Conservation (phyloP, 257 asterid genomes). For the Plantago ovata region DNA sequence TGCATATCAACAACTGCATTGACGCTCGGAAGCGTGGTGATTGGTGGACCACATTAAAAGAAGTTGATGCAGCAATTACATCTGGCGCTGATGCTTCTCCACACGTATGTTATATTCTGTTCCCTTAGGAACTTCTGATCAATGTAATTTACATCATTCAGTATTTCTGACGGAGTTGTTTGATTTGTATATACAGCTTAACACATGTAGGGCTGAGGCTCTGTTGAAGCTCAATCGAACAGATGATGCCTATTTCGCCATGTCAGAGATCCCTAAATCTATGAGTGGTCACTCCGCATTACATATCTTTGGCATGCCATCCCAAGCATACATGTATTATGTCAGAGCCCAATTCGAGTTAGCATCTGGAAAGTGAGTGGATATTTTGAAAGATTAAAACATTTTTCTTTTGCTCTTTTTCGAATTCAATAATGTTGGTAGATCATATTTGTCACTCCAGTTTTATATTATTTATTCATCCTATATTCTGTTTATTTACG, state of each 20-base stretch:
- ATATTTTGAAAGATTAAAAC: background rate
- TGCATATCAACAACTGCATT: conserved; percentile 54
- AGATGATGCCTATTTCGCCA: conserved; percentile 48
- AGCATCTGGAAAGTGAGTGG: conserved; percentile 72
- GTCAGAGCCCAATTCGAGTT: conserved; percentile 72
- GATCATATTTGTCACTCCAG: background rate
- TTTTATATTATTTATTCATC: background rate
- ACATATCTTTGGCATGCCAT: conserved; percentile 58
- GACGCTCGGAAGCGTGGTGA: conserved; percentile 68
- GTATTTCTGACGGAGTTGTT: conserved; percentile 24
- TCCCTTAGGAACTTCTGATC: background rate
- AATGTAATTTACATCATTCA: background rate
- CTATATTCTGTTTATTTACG: background rate
- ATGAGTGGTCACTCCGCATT: conserved; percentile 23
- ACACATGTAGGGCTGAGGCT: conserved; percentile 86
- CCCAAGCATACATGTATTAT: conserved; percentile 63
- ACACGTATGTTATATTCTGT: conserved; percentile 41
- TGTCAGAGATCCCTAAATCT: conserved; percentile 44
- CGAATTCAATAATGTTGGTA: background rate
- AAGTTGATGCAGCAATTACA: conserved; percentile 74
- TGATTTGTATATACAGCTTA: conserved; percentile 59
- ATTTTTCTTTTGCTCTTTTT: background rate
- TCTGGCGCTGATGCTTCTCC: conserved; percentile 80
- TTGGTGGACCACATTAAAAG: conserved; percentile 64
- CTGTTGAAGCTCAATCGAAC: conserved; percentile 69